These are phyloP conservation scores for Linnemannia zychae DNA, from an alignment of 192 early-diverging fungal species.

Conservation along the genomic window DNA sequence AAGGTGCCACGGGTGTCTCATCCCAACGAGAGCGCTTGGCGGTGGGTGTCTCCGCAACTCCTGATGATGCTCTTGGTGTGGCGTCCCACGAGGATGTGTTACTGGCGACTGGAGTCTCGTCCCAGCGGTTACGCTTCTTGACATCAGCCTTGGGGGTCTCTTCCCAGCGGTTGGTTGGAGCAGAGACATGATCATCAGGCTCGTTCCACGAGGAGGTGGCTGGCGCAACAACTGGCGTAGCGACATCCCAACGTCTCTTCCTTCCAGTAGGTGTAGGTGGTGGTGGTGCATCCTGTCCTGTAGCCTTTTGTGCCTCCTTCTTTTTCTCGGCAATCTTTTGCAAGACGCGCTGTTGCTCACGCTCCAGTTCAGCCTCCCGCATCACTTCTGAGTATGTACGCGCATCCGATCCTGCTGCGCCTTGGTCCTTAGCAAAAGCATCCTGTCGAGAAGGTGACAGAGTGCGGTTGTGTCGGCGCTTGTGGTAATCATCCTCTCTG, in stretches of 20 bases:
- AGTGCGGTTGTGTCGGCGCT: slow-evolving; percentile 79
- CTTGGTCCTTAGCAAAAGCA: slow-evolving; percentile 71
- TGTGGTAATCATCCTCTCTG: slow-evolving; percentile 89
- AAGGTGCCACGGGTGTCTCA: slow-evolving; percentile 85
- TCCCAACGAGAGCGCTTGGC: slow-evolving; percentile 95
- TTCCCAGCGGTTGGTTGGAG: slow-evolving; percentile 77
- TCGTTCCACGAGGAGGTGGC: slow-evolving; percentile 69
- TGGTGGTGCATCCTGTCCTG: slow-evolving; percentile 58
- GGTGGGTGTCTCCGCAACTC: slow-evolving; percentile 47
- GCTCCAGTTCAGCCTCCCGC: slow-evolving; percentile 87
- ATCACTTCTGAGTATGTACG: slow-evolving; percentile 89
- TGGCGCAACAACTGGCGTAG: slow-evolving; percentile 63
- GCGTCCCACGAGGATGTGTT: slow-evolving; percentile 78
- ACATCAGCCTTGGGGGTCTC: slow-evolving; percentile 76
- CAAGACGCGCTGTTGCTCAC: slow-evolving; percentile 80
- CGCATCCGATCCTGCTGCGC: slow-evolving; percentile 60
- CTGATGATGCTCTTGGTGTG: slow-evolving; percentile 71
- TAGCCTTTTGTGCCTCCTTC: slow-evolving; percentile 69
- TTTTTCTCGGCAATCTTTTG: slow-evolving; percentile 80
- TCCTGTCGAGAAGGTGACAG: slow-evolving; percentile 89
- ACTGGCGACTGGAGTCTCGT: slow-evolving; percentile 82
- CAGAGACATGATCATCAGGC: slow-evolving; percentile 60
- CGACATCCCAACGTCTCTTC: slow-evolving; percentile 90
- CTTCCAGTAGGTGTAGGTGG: slow-evolving; percentile 56
- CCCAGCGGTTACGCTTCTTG: slow-evolving; percentile 81